These are phyloP conservation scores for Flaveria linearis DNA, from an alignment of 129 eudicot genomes.

Conservation along the genomic window DNA sequence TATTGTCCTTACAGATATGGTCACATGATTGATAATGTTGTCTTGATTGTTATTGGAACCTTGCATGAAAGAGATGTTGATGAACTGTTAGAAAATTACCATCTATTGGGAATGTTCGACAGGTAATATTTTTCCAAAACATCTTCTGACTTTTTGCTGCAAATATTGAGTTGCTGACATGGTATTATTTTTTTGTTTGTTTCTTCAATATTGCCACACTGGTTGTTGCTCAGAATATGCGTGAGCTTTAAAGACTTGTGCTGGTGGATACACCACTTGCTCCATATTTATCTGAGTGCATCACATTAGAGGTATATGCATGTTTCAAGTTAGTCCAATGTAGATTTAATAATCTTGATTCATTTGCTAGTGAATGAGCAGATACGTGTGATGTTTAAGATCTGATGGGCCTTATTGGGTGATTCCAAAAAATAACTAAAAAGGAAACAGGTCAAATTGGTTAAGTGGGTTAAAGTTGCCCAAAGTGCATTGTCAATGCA, in stretches of 20 bases:
- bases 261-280: constrained; percentile 97
- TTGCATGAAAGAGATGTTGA: constrained; percentile 95
- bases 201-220: constrained; percentile 77
- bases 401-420: background rate
- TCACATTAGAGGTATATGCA: constrained; percentile 95
- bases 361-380: no score
- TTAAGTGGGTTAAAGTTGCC: background rate
- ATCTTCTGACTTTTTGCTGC: background rate
- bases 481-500: background rate
- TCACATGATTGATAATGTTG: no score
- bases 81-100: no score
- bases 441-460: background rate
- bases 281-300: constrained; percentile 95
- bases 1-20: no score
- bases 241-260: constrained; percentile 85
- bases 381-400: background rate
- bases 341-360: no score
- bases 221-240: constrained; percentile 96
- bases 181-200: constrained; percentile 19
- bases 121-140: constrained; percentile 42
- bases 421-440: background rate
- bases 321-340: no score
- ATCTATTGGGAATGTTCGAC: constrained; percentile 97
- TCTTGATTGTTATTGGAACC: no score
- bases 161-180: background rate